A percentile compares a stretch with the other conserved stretches of the same genome.
Evolutionary conservation across 345 rosid species (phyloP).

Genomic region (Pistacia integerrima): DNA sequence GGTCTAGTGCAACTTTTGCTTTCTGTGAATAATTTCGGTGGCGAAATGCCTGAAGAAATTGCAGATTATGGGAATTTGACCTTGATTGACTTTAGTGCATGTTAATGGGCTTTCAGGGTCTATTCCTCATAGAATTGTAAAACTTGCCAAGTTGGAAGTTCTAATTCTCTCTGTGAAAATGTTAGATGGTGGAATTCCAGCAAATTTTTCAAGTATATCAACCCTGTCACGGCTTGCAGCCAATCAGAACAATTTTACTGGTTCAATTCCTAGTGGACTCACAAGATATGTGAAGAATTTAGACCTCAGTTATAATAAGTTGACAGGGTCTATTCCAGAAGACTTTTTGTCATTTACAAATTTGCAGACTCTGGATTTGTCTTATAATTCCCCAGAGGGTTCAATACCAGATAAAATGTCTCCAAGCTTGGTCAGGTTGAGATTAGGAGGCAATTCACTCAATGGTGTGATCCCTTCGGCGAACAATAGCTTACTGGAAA

Average conservation of each 20-base stretch:
- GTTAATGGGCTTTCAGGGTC: slow-evolving; percentile 37
- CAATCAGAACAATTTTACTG: slow-evolving; percentile 46
- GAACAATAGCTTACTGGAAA: no score
- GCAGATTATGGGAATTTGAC: slow-evolving; percentile 35
- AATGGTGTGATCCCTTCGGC: no score
- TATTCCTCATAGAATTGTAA: slow-evolving; percentile 53
- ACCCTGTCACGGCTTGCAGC: slow-evolving; percentile 62
- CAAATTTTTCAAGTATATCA: slow-evolving; percentile 37
- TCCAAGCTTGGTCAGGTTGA: no score
- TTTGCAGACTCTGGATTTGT: slow-evolving; percentile 55
- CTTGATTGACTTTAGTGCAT: slow-evolving; percentile 50
- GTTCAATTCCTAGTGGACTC: slow-evolving; percentile 52
- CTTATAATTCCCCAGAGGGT: slow-evolving; percentile 51
- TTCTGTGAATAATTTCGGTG: no score
- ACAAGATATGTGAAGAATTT: slow-evolving; percentile 40
- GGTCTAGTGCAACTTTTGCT: no score
- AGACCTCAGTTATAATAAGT: slow-evolving; percentile 62
- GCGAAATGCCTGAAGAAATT: slow-evolving; percentile 50
- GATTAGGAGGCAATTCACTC: no score
- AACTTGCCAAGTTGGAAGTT: slow-evolving; percentile 46
- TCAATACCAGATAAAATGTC: no score
- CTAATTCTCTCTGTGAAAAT: slow-evolving; percentile 54
- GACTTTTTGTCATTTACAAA: slow-evolving; percentile 39
- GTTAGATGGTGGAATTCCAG: slow-evolving; percentile 51
- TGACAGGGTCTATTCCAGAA: slow-evolving; percentile 49